These are phyloP conservation scores for Schizochytrium sp. DNA, from an alignment of 108 stramenopile genomes.

Conservation along the genomic window DNA sequence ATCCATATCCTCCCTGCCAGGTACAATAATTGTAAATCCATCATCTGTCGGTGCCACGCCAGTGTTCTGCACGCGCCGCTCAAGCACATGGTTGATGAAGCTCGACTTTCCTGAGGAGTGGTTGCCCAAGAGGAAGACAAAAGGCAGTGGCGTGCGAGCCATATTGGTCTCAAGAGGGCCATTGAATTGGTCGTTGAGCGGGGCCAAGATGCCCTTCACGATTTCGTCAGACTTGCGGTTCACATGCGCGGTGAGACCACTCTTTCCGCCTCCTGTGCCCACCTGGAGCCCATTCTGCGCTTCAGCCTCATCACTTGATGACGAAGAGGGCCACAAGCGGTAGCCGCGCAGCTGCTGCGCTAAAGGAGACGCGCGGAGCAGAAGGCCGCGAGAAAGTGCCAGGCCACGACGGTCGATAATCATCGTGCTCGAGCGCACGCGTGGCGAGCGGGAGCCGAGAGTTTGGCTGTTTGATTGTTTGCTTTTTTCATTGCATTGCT, in stretches of 20 bases:
- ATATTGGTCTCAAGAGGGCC: conserved; percentile 75
- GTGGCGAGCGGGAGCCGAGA: too few species aligned
- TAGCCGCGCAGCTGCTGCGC: too few species aligned
- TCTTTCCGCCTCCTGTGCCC: neutral
- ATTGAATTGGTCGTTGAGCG: conserved; percentile 69
- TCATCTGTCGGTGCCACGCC: conserved; percentile 99
- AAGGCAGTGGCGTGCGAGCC: conserved; percentile 84
- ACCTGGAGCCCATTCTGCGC: neutral
- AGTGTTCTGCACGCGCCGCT: conserved; percentile 90
- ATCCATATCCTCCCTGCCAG: conserved; percentile 90
- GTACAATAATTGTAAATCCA: conserved; percentile 96
- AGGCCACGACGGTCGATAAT: too few species aligned
- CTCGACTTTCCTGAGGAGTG: conserved; percentile 92
- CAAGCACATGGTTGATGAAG: conserved; percentile 95
- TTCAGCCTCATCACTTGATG: neutral
- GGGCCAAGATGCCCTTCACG: conserved; percentile 65
- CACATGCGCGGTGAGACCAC: neutral
- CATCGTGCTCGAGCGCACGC: too few species aligned
- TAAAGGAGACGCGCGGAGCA: too few species aligned
- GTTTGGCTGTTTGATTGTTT: too few species aligned
- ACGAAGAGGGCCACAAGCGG: too few species aligned
- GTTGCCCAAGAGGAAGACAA: conserved; percentile 96
- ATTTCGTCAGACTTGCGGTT: conserved; percentile 62
- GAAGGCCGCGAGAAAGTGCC: too few species aligned
- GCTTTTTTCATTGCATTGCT: too few species aligned